Evolutionary conservation across 345 rosid species (phyloP).

Genomic region (Psidium friedrichsthalianum): DNA sequence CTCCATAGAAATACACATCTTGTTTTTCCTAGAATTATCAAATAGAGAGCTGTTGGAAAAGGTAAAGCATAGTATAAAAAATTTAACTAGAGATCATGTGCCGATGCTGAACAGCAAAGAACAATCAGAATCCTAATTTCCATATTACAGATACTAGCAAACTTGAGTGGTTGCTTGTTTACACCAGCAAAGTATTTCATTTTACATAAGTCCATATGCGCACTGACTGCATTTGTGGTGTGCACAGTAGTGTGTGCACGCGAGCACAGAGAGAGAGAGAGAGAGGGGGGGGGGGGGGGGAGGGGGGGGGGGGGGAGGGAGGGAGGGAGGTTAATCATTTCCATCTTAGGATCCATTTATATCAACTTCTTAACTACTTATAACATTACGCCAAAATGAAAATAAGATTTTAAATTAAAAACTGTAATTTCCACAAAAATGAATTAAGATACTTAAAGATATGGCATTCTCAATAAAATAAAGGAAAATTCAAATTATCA

Average conservation of each 20-base stretch:
- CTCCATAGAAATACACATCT: conserved; percentile 92
- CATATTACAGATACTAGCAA: neutral
- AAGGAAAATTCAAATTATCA: neutral
- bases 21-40: conserved; percentile 47
- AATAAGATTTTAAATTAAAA: neutral
- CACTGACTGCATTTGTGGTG: neutral
- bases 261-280: neutral
- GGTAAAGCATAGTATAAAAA: neutral
- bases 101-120: neutral
- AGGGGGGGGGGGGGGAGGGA: neutral
- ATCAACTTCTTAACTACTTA: neutral
- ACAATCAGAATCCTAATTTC: neutral
- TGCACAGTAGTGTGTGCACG: accelerated
- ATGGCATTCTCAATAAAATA: neutral
- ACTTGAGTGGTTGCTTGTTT: neutral
- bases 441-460: neutral
- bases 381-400: neutral
- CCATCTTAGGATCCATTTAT: neutral
- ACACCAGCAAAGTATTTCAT: neutral
- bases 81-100: neutral
- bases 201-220: neutral
- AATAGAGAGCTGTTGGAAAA: neutral
- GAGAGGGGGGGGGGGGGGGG: neutral
- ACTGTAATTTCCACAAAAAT: neutral
- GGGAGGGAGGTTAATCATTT: neutral